Evolutionary conservation across 345 rosid species (phyloP).

Genomic region (Camelina neglecta): DNA sequence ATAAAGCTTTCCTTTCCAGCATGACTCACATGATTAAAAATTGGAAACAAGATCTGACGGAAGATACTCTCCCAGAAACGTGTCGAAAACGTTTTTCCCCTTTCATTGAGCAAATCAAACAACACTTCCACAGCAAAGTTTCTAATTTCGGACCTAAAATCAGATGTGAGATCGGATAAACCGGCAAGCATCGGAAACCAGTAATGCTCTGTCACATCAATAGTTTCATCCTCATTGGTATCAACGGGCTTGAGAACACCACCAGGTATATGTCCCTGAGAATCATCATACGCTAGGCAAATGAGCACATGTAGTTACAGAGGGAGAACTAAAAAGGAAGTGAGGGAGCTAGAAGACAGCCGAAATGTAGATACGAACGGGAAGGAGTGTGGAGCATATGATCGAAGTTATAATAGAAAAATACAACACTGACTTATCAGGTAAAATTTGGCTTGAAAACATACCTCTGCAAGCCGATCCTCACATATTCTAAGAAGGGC

Average conservation of each 20-base stretch:
- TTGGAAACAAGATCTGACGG: conserved; percentile 90
- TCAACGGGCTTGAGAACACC: conserved; percentile 79
- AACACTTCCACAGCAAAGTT: conserved; percentile 91
- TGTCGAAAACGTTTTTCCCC: conserved; percentile 83
- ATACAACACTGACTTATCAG: conserved; percentile 3
- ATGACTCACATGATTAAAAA: conserved; percentile 89
- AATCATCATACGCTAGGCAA: conserved; percentile 33
- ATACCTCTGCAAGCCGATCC: conserved; percentile 98
- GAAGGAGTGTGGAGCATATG: conserved; percentile 18
- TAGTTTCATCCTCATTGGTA: conserved; percentile 53
- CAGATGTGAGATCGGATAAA: conserved; percentile 87
- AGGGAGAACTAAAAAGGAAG: conserved; percentile 6
- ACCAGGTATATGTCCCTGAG: conserved; percentile 86
- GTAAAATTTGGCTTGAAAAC: conserved; percentile 27
- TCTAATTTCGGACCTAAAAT: conserved; percentile 81
- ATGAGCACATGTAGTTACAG: conserved; percentile 25
- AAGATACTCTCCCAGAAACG: conserved; percentile 96
- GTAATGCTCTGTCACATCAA: conserved; percentile 89
- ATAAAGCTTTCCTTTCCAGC: conserved; percentile 78
- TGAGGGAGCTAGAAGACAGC: conserved; percentile 20
- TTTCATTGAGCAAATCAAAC: conserved; percentile 90
- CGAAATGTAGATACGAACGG: conserved; percentile 5
- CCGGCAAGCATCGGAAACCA: conserved; percentile 98
- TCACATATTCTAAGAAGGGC: conserved; percentile 99
- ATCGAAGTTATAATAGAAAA: background rate